Percentiles rank a stretch among this genome's conserved stretches.
phyloP scores from a whole-genome alignment of 2,329 filamentous ascomycete genomes.

The Pseudovirgaria hyperparasitica region DNA sequence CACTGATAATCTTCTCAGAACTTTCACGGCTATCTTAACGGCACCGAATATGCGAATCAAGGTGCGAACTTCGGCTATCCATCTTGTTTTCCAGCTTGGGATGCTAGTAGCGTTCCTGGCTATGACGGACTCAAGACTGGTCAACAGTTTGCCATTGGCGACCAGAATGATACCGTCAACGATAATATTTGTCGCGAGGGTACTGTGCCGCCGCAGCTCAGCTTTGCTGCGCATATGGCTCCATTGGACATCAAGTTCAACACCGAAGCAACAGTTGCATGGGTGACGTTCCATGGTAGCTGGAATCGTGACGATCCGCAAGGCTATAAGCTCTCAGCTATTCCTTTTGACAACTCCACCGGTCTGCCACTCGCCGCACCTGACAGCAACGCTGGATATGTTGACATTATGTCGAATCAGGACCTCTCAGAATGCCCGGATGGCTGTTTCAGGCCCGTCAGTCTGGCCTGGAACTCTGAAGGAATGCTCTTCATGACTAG shows the following conservation, averaged over 20 bases:
- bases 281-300: constrained; percentile 59
- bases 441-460: constrained; percentile 50
- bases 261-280: constrained; percentile 43
- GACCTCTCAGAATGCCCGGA: constrained; percentile 41
- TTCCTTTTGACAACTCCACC: constrained; percentile 33
- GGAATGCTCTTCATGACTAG: constrained; percentile 50
- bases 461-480: constrained; percentile 37
- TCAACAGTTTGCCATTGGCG: constrained; percentile 36
- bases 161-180: constrained; percentile 32
- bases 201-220: constrained; percentile 37
- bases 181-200: constrained; percentile 32
- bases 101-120: constrained; percentile 36
- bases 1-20: too few relatives aligned
- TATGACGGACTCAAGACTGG: constrained; percentile 32
- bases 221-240: constrained; percentile 53
- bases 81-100: constrained; percentile 55
- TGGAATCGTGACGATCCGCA: constrained; percentile 42
- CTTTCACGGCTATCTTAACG: constrained; percentile 51
- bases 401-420: constrained; percentile 43
- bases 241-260: constrained; percentile 62
- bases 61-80: constrained; percentile 59
- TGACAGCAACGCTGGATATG: constrained; percentile 35
- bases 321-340: constrained; percentile 38
- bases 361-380: constrained; percentile 31
- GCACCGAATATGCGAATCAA: constrained; percentile 28